These are phyloP conservation scores for Asclepias syriaca DNA, from an alignment of 257 asterid genomes.

Conservation along the genomic window DNA sequence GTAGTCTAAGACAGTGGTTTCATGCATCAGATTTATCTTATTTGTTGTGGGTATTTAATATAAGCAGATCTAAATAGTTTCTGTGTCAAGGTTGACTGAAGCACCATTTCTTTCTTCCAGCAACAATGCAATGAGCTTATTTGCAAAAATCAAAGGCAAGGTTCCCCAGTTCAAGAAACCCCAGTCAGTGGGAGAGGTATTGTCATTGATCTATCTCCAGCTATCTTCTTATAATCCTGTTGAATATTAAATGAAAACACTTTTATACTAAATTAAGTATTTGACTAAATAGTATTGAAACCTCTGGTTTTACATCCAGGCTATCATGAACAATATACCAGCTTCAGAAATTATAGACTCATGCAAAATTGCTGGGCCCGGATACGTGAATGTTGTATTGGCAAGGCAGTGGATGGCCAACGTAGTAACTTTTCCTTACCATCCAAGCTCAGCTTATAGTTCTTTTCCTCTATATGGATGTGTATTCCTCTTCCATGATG, in stretches of 20 bases:
- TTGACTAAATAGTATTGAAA: slow-evolving; percentile 9
- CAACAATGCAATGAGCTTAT: slow-evolving; percentile 95
- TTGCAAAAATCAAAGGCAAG: slow-evolving; percentile 64
- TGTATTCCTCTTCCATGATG: neutral
- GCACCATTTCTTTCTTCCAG: slow-evolving; percentile 37
- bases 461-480: neutral
- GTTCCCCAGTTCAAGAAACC: slow-evolving; percentile 63
- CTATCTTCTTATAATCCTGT: neutral
- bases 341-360: slow-evolving; percentile 59
- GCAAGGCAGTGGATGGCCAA: slow-evolving; percentile 79
- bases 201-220: neutral
- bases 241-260: neutral
- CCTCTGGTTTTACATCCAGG: slow-evolving; percentile 38
- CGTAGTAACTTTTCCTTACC: slow-evolving; percentile 30
- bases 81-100: neutral
- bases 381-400: slow-evolving; percentile 68
- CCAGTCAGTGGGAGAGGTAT: slow-evolving; percentile 79
- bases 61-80: neutral
- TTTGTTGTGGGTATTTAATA: neutral
- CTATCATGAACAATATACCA: slow-evolving; percentile 75
- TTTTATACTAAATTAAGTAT: neutral
- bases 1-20: neutral
- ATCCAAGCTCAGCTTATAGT: neutral
- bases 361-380: slow-evolving; percentile 80
- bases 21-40: neutral